Evolutionary conservation across 306 rosid genomes (phyloP).

Genomic region (Prunus kanzakura): DNA sequence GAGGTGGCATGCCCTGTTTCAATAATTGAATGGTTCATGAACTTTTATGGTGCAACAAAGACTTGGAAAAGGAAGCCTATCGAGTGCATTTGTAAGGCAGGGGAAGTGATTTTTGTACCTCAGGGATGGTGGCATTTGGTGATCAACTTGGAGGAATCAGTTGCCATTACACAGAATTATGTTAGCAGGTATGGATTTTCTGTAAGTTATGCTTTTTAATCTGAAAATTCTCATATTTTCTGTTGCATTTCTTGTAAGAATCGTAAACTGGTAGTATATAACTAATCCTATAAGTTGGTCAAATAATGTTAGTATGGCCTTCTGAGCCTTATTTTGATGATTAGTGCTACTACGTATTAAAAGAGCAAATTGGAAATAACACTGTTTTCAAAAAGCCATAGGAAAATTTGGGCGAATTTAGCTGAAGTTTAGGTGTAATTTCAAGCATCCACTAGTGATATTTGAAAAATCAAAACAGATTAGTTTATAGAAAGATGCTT

Average conservation of each 20-base stretch:
- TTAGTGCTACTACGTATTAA: background rate
- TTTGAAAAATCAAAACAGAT: background rate
- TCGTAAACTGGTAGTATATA: background rate
- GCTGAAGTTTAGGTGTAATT: background rate
- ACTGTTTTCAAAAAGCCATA: background rate
- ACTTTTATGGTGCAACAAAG: conserved; percentile 74
- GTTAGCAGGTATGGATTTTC: conserved; percentile 67
- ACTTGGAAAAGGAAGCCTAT: conserved; percentile 75
- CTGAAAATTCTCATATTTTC: background rate
- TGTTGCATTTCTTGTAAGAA: background rate
- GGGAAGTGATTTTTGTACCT: conserved; percentile 89
- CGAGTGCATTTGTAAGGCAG: conserved; percentile 88
- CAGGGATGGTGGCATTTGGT: conserved; percentile 99
- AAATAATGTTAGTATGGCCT: background rate
- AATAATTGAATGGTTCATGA: conserved; percentile 96
- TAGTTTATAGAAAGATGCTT: background rate
- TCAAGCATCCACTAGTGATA: background rate
- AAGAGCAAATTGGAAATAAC: background rate
- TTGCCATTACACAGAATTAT: conserved; percentile 91
- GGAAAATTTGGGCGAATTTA: background rate
- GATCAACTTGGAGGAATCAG: conserved; percentile 87
- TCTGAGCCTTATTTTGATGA: background rate
- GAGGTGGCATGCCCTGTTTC: conserved; percentile 96
- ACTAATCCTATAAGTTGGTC: background rate
- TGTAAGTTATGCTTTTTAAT: background rate